Base-by-base conservation (phyloP, 805 yeast species). In the Pichia phayaonensis region DNA sequence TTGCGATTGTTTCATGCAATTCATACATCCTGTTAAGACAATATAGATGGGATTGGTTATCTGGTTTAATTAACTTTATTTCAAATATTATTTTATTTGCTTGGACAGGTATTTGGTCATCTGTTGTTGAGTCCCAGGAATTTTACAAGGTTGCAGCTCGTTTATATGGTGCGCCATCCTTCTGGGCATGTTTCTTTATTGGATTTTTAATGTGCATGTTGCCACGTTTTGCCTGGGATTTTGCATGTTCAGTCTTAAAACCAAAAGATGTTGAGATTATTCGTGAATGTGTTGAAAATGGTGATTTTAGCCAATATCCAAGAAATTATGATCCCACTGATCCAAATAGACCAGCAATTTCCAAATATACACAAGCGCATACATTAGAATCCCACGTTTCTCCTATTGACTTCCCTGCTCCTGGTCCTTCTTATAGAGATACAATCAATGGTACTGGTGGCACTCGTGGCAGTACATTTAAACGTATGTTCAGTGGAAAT, bases 81-180 rank as follows among this genome's bases (percentile, higher is more conserved):
- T 84, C 92, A 1, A 74, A 81, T 43, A 55, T 85, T 26, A 59
- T 84, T 18, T 71, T 85, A 34, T 83, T 77, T 62, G 83, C 76
- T 29, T 86, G 95, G 95, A 81, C 90, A 1, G 92, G 92, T 55
- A 72, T 84, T 45, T 86, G 92, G 92, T 76, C 88, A 15, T 71
- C 86, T 4, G 62, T 78, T 0, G 49, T 54, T 2, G 63, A 61
- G 44, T 72, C 84, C 51, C 74, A 73, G 13, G 90, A 84, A 59
- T 83, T 79, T 57, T 86, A 81, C 65, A 80, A 80, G 59, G 77
- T 84, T 27, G 90, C 82, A 23, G 76, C 81, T 5, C 80, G 78
- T 57, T 61, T 83, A 46, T 84, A 81, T 62, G 87, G 86, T 1
- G 64, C 78, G 13, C 72, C 80, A 2, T 59, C 79, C 5, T 82